Base-by-base conservation (phyloP, 352 stramenopile genomes). In the Phytopythium mirpurense region DNA sequence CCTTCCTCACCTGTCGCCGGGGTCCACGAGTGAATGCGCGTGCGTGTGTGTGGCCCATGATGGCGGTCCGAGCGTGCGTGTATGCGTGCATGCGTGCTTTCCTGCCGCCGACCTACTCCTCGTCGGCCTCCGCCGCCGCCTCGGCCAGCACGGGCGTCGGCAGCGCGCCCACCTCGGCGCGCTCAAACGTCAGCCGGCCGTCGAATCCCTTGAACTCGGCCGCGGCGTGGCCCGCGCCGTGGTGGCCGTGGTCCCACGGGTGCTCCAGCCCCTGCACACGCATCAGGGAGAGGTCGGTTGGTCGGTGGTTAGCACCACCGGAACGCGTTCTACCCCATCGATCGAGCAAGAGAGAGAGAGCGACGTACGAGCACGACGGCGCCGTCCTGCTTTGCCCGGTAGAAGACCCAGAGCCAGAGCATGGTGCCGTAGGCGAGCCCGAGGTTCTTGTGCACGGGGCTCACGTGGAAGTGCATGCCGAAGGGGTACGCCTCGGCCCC, bases 351-450 rank as follows among this genome's bases (percentile, higher is more conserved):
- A 23, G 37, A 1, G 37, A 14, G 19, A 34, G 2, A 29, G 41
- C 14, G 41, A 74, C 74, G 57, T 67, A 93, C 83, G 63, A 96
- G 56, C 21, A 96, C 42, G 45, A 71, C 80, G 48, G 71, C 72
- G 51, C 86, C 86, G 61, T 96, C 86, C 62, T 96, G 57, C 71
- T 95, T 96, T 70, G 83, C 81, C 42, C 86, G 79, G 60, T 77
- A 95, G 67, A 96, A 95, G 63, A 96, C 66, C 86, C 86, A 96
- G 51, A 96, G 76, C 86, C 86, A 96, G 38, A 90, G 78, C 75
- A 96, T 87, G 32, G 80, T 92, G 69, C 83, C 84, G 63, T 95
- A 92, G n/a, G 80, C 82, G 52, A 89, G 65, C 46, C 65, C 85
- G 46, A 93, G 63, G 67, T 92, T 89, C 72, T 93, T 94, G 79